Base-by-base conservation (phyloP, 2,329 filamentous ascomycete species). In the Diplocarpon rosae region DNA sequence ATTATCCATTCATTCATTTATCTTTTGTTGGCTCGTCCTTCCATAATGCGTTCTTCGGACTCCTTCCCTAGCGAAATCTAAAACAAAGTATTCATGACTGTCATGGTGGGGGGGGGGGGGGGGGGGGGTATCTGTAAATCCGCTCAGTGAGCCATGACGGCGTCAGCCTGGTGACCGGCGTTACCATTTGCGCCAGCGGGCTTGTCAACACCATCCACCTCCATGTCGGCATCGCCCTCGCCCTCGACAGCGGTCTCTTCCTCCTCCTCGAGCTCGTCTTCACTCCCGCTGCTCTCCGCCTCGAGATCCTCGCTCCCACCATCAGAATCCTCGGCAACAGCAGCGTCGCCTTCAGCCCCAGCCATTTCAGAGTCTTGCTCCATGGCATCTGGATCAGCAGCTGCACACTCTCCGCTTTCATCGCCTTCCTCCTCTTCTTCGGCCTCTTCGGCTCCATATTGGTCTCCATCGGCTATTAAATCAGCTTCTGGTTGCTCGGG, bases 401-500 rank as follows among this genome's bases (percentile, higher is more conserved):
- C 67, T 41, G 69, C 75, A 45, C 76, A 72, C 8, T 70, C 75
- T 42, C 64, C 66, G 29, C 70, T 72, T 31, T 73, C 76, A 12
- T 66, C 75, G 11, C 66, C 76, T n/a, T 75, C 78, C 42, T 80
- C 80, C 42, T 81, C 78, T 52, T 81, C 79, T 30, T 87, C 86
- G 13, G 78, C 79, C 64, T 95, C 90, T 45, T 96, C 92, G 16
- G 85, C 87, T 51, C 90, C 92, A 60, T 98, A 98, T 55, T 84
- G 78, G 20, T 85, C 83, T 56, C 94, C 92, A 56, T 95, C 90
- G 35, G 83, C 83, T 41, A 77, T 74, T 36, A 83, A 74, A 61
- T 98, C 93, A 42, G 89, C 92, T 64, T 98, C 92, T 34, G 92
- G 92, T 68, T 98, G 92, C 64, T 98, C 92, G 50, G 92, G 93